Evolutionary conservation across 1,284 basidiomycete genomes (phyloP).

Genomic region (Heterobasidion parviporum): DNA sequence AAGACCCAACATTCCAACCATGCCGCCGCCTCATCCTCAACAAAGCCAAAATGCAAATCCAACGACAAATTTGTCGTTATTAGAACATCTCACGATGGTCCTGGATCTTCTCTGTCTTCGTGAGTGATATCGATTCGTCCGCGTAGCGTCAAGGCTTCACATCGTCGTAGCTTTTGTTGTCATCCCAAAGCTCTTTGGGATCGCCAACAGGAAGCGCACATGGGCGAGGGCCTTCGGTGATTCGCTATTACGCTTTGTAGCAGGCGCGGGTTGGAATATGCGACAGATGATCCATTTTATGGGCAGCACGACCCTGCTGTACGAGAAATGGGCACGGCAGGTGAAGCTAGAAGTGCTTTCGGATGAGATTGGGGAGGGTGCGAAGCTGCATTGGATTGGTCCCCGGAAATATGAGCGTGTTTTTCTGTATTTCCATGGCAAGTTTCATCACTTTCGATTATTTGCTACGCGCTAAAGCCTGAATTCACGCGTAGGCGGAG

Average conservation of each 20-base stretch:
- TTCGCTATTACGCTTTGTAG: not conserved
- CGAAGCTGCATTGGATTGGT: not conserved
- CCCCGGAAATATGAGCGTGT: not conserved
- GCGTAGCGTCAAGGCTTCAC: too few species aligned
- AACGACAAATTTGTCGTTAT: too few species aligned
- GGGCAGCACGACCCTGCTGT: not conserved
- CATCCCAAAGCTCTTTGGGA: not conserved
- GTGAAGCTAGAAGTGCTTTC: not conserved
- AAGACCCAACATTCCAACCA: too few species aligned
- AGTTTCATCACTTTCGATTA: not conserved
- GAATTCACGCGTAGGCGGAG: not conserved
- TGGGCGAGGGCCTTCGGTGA: not conserved
- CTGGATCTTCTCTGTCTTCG: too few species aligned
- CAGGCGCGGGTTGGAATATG: not conserved
- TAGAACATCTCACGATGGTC: too few species aligned
- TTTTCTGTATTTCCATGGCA: constrained; percentile 6
- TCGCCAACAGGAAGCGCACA: not conserved
- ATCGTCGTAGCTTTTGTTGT: not conserved
- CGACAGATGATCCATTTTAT: not conserved
- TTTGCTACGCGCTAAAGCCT: not conserved
- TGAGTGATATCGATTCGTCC: too few species aligned
- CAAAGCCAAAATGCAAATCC: too few species aligned
- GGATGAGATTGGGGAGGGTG: not conserved
- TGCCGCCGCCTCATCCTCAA: too few species aligned
- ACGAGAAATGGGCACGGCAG: constrained; percentile 1